phyloP scores from a whole-genome alignment of 306 rosid genomes.

The Rosa persica region DNA sequence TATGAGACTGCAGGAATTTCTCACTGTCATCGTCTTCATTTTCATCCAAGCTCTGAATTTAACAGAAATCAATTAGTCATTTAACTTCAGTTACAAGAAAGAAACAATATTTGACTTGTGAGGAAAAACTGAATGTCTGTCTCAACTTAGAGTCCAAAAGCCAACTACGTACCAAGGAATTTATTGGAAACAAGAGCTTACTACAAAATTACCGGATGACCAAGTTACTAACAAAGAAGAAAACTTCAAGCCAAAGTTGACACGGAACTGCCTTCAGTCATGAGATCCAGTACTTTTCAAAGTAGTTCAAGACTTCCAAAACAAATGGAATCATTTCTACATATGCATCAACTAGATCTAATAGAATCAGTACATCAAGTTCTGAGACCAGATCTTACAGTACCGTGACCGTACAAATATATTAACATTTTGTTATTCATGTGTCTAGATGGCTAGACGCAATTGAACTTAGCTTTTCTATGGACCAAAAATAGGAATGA shows the following conservation, averaged over 20 bases:
- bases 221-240: background rate
- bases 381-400: background rate
- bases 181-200: background rate
- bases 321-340: background rate
- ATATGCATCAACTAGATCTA: background rate
- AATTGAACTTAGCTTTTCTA: background rate
- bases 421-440: background rate
- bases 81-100: background rate
- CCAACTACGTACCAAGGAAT: background rate
- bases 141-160: background rate
- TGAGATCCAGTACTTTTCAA: background rate
- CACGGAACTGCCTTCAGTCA: background rate
- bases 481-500: background rate
- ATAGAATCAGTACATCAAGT: background rate
- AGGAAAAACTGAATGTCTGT: background rate
- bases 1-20: slow-evolving; percentile 47
- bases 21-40: slow-evolving; percentile 33
- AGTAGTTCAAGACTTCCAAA: background rate
- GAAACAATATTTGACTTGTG: no score
- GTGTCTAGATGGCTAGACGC: background rate
- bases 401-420: background rate
- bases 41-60: slow-evolving; percentile 42
- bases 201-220: background rate
- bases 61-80: slow-evolving; percentile 11
- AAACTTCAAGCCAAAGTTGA: background rate